phyloP scores from a whole-genome alignment of 202 grass and related monocot species.

The Schoenoplectus triqueter region DNA sequence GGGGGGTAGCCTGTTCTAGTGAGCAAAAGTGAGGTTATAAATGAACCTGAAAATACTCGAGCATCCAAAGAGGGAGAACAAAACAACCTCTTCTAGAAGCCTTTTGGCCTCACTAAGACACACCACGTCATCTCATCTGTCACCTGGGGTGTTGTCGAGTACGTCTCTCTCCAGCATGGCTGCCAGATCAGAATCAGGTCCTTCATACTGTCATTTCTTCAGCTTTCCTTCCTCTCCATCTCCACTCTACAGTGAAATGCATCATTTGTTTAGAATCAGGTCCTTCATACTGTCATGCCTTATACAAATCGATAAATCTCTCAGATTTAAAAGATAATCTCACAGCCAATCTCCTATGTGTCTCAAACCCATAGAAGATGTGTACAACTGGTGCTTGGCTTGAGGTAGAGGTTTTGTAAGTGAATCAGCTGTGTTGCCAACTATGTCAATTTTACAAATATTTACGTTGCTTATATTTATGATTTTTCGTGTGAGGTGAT shows the following conservation, averaged over 20 bases:
- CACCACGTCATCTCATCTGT: constrained; percentile 98
- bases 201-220: constrained; percentile 89
- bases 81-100: constrained; percentile 97
- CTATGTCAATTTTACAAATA: too few relatives aligned
- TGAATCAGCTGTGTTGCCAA: too few relatives aligned
- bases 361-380: too few relatives aligned
- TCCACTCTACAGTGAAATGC: constrained; percentile 54
- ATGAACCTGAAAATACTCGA: constrained; percentile 97
- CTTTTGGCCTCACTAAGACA: constrained; percentile 97
- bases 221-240: constrained; percentile 75
- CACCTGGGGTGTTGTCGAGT: constrained; percentile 88
- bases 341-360: too few relatives aligned
- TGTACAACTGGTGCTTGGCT: too few relatives aligned
- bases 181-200: constrained; percentile 87
- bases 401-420: too few relatives aligned
- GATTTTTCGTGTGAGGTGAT: too few relatives aligned
- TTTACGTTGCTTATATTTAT: too few relatives aligned
- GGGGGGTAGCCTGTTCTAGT: background rate
- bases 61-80: constrained; percentile 99
- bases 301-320: too few relatives aligned
- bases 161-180: constrained; percentile 98
- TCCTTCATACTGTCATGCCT: too few relatives aligned
- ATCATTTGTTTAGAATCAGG: constrained; percentile 7
- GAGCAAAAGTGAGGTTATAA: background rate
- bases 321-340: too few relatives aligned